Percentiles rank a stretch among this genome's conserved stretches.
Conservation (phyloP, 768 basidiomycete species). For the Daedaleopsis nitida region DNA sequence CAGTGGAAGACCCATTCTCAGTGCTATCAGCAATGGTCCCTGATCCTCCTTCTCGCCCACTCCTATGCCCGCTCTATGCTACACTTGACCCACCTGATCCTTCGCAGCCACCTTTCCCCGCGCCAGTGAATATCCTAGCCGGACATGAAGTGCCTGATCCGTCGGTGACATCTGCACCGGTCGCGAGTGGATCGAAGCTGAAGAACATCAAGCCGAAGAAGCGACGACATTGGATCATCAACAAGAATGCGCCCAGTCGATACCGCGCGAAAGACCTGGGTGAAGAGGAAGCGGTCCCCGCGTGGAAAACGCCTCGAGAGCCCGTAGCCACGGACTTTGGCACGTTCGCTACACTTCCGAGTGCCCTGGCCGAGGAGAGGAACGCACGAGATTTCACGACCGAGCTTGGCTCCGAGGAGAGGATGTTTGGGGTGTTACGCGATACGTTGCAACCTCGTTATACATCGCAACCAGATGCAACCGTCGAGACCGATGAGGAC, state of each 20-base stretch:
- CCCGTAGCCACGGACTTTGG: slow-evolving; percentile 63
- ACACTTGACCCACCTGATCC: slow-evolving; percentile 32
- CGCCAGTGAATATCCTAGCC: slow-evolving; percentile 30
- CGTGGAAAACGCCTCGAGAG: slow-evolving; percentile 54
- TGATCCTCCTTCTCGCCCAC: slow-evolving; percentile 56
- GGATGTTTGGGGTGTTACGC: slow-evolving; percentile 26
- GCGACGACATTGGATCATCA: slow-evolving; percentile 63
- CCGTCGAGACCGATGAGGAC: slow-evolving; percentile 20
- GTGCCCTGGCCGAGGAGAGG: slow-evolving; percentile 33
- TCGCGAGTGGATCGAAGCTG: slow-evolving; percentile 1
- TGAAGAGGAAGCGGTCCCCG: slow-evolving; percentile 42
- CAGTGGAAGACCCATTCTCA: slow-evolving; percentile 82
- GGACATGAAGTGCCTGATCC: slow-evolving; percentile 16
- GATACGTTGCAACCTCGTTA: slow-evolving; percentile 21
- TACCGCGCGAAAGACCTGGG: slow-evolving; percentile 54
- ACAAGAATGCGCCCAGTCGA: slow-evolving; percentile 51
- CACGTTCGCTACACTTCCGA: slow-evolving; percentile 55
- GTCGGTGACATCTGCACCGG: slow-evolving; percentile 11
- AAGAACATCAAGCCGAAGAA: slow-evolving; percentile 27
- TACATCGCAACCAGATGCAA: slow-evolving; percentile 14
- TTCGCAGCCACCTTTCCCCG: slow-evolving; percentile 27
- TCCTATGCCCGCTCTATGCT: slow-evolving; percentile 59
- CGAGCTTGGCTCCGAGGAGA: slow-evolving; percentile 33
- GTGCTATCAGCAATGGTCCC: slow-evolving; percentile 64
- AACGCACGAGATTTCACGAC: slow-evolving; percentile 16